Conservation (phyloP, 805 yeast genomes). For the Hanseniaspora thailandica region DNA sequence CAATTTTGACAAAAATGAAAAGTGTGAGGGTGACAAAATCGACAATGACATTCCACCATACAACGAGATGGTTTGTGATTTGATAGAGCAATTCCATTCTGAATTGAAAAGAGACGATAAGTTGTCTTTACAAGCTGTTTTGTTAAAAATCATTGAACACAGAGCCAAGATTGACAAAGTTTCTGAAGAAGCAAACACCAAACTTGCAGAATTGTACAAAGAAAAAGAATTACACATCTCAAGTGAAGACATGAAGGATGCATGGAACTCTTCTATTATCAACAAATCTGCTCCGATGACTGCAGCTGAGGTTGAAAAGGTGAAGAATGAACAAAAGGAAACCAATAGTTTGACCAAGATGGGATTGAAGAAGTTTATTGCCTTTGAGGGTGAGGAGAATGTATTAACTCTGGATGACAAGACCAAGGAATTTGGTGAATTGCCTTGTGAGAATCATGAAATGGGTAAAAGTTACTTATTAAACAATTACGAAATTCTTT, state of each 20-base stretch:
- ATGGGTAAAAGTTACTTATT: slow-evolving; percentile 42
- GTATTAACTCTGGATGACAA: slow-evolving; percentile 48
- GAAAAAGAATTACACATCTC: slow-evolving; percentile 70
- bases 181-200: slow-evolving; percentile 49
- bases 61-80: slow-evolving; percentile 85
- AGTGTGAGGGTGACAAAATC: slow-evolving; percentile 37
- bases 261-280: slow-evolving; percentile 75
- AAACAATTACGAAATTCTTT: slow-evolving; percentile 55
- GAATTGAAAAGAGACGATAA: slow-evolving; percentile 42
- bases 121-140: slow-evolving; percentile 31
- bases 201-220: slow-evolving; percentile 51
- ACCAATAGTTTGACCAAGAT: neutral
- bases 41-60: slow-evolving; percentile 49
- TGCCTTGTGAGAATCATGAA: slow-evolving; percentile 39
- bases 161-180: slow-evolving; percentile 58
- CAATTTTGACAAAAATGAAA: slow-evolving; percentile 48
- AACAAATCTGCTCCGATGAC: slow-evolving; percentile 37
- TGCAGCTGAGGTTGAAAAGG: neutral
- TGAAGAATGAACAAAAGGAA: neutral
- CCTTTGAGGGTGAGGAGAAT: slow-evolving; percentile 30
- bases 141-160: slow-evolving; percentile 41
- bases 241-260: slow-evolving; percentile 83
- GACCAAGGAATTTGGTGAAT: slow-evolving; percentile 52
- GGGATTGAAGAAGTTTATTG: slow-evolving; percentile 22
- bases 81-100: slow-evolving; percentile 61